Percentiles rank a stretch among this genome's conserved stretches.
Evolutionary conservation across 73 alveolate species (phyloP).

Genomic region (Uronychia setigera): DNA sequence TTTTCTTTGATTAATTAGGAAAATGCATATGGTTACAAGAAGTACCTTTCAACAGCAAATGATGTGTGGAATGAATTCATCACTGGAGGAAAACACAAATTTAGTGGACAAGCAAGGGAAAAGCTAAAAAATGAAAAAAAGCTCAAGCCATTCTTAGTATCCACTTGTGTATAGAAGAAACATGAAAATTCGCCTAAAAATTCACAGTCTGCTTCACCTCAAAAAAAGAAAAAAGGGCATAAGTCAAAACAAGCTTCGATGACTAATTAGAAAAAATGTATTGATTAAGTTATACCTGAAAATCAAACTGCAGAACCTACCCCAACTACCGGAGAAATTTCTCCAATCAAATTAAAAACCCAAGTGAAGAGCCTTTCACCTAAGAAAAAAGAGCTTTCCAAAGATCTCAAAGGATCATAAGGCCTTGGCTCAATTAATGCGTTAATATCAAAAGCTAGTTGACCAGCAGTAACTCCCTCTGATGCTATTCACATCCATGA

Average conservation of each 20-base stretch:
- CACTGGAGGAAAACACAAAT: not conserved
- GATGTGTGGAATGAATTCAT: slow-evolving; percentile 1
- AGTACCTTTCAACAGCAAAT: not conserved
- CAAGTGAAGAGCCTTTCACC: not conserved
- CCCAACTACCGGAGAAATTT: not conserved
- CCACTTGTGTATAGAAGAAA: not conserved
- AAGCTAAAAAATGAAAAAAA: not conserved
- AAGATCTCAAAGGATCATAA: not conserved
- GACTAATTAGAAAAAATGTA: not conserved
- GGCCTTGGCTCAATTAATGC: not conserved
- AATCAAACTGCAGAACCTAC: not conserved
- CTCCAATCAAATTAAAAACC: not conserved
- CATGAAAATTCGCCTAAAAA: not conserved
- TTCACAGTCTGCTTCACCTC: not conserved
- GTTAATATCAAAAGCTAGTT: not conserved
- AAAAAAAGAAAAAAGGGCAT: not conserved
- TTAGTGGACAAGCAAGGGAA: not conserved
- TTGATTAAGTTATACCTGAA: not conserved
- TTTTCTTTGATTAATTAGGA: not conserved
- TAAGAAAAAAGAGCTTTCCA: not conserved
- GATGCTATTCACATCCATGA: not conserved
- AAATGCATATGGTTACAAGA: not conserved
- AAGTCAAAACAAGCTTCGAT: not conserved
- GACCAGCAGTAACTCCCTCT: not conserved
- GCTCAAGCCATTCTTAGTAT: not conserved